Base-by-base conservation (phyloP, 2,329 filamentous ascomycete species). In the Aspergillus sp. region DNA sequence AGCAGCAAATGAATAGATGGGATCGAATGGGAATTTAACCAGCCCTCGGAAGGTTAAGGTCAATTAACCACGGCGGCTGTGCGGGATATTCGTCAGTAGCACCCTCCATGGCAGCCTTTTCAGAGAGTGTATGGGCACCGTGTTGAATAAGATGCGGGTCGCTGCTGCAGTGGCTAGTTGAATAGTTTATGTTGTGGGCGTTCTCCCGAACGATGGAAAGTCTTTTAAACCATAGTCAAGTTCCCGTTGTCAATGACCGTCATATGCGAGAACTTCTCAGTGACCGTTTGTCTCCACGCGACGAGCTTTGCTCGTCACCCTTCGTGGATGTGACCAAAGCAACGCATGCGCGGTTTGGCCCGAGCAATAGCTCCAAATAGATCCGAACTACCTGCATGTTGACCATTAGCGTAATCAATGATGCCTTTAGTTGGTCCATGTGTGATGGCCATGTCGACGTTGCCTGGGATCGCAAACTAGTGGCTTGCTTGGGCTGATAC, bases 41-140 rank as follows among this genome's bases (percentile, higher is more conserved):
- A 38, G 20, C 39, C n/a, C n/a, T 43, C 10, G 41, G 22, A 25
- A 82, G 61, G 22, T 75, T 69, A 5, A 81, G 49, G 9, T 80
- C 73, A 4, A 82, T 61, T 2, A 82, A 15, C 77, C 77, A 83
- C 0, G 78, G 74, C 13, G 72, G 59, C 38, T 83, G 77, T 7
- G 63, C 59, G 5, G 49, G 49, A 46, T 45, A 32, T 9, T 47
- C 48, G 1, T 32, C 32, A 6, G 44, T 57, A n/a, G 35, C 2
- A 3, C 75, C 69, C 63, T 79, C 68, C 22, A 83, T 74, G 0
- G 81, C 69, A 1, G 79, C 80, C 59, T 84, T 84, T 7, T 84
- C 67, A 56, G 84, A 82, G 5, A 83, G 58, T 0, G 80, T 84
- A 53, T 81, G 72, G 38, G 66, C 60, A 0, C 74, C 75, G 6